Conservation (phyloP, 306 rosid genomes). For the Herpetospermum pedunculosum region DNA sequence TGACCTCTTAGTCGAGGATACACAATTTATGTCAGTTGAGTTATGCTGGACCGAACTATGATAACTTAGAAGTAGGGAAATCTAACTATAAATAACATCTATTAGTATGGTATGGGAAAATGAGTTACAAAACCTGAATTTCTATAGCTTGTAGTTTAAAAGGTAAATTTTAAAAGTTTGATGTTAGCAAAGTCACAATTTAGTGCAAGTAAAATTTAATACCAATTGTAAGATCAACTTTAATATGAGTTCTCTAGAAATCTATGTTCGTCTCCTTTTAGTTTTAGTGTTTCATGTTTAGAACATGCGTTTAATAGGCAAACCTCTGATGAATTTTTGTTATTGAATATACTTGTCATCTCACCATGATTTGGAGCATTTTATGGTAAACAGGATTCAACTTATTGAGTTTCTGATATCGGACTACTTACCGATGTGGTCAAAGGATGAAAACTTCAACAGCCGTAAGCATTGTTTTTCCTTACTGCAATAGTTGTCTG, state of each 20-base stretch:
- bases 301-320: neutral
- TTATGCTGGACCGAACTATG: no score
- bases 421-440: slow-evolving; percentile 66
- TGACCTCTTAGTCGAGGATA: no score
- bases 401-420: slow-evolving; percentile 66
- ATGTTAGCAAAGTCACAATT: neutral
- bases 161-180: neutral
- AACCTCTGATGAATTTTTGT: neutral
- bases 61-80: neutral
- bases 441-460: slow-evolving; percentile 51
- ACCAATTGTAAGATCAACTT: neutral
- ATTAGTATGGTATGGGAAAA: neutral
- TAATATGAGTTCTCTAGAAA: no score
- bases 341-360: neutral
- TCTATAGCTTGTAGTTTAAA: neutral
- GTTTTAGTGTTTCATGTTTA: neutral
- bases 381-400: slow-evolving; percentile 60
- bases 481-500: slow-evolving; percentile 1
- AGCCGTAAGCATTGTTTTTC: slow-evolving; percentile 27
- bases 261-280: no score
- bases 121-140: neutral
- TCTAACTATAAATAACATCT: neutral
- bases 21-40: no score
- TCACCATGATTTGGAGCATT: slow-evolving; percentile 8
- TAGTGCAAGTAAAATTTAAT: neutral